Evolutionary conservation across 2,329 filamentous ascomycete genomes (phyloP).

Genomic region (Ophiostoma sp.): DNA sequence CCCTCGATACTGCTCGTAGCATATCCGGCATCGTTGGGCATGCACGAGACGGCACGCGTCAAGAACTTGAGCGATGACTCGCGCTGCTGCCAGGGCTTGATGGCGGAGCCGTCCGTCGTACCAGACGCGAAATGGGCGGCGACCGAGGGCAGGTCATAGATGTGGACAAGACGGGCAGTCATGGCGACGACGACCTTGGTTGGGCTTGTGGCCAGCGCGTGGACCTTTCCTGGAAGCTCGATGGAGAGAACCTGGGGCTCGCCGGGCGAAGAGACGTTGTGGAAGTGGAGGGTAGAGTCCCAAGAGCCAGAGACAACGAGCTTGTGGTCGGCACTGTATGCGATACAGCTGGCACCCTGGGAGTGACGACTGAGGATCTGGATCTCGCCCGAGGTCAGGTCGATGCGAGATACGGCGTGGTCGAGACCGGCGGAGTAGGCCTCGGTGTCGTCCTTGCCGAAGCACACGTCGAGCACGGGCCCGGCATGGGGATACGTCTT

Average conservation of each 20-base stretch:
- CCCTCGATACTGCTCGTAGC: slow-evolving; percentile 91
- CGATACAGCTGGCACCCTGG: slow-evolving; percentile 74
- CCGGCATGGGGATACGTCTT: slow-evolving; percentile 74
- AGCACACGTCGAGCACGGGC: slow-evolving; percentile 87
- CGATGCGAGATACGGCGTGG: slow-evolving; percentile 71
- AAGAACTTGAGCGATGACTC: slow-evolving; percentile 96
- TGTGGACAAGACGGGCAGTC: slow-evolving; percentile 87
- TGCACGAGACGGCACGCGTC: slow-evolving; percentile 86
- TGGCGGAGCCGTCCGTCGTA: slow-evolving; percentile 39
- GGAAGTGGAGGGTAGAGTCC: slow-evolving; percentile 85
- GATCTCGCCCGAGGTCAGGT: slow-evolving; percentile 66
- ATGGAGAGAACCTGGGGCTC: slow-evolving; percentile 53
- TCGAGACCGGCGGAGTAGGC: slow-evolving; percentile 85
- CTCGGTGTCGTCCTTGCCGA: slow-evolving; percentile 73
- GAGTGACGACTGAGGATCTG: slow-evolving; percentile 72
- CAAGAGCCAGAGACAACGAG: slow-evolving; percentile 86
- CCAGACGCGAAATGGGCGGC: slow-evolving; percentile 47
- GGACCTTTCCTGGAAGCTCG: slow-evolving; percentile 76
- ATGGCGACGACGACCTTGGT: slow-evolving; percentile 91
- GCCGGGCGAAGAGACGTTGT: slow-evolving; percentile 47
- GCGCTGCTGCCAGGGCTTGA: slow-evolving; percentile 84
- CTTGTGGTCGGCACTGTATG: slow-evolving; percentile 71
- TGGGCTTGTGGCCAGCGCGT: slow-evolving; percentile 71
- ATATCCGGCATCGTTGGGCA: slow-evolving; percentile 94
- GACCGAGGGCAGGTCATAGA: slow-evolving; percentile 79